phyloP scores from a whole-genome alignment of 441 rosid species.

The Manihot esculenta region DNA sequence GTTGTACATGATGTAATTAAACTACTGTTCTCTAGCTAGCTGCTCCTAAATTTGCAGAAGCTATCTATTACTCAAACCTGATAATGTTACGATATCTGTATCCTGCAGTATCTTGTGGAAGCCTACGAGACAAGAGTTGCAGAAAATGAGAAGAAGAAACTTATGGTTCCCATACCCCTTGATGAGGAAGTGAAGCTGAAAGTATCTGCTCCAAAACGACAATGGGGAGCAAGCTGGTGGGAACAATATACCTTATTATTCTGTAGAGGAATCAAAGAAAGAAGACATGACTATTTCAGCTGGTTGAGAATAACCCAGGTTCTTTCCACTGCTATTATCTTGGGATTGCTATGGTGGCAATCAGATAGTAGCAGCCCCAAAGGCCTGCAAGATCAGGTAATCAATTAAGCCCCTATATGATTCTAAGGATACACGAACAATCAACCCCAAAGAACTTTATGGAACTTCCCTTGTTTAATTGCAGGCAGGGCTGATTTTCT shows the following conservation, averaged over 20 bases:
- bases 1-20: conserved; percentile 66
- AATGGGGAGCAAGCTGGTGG: conserved; percentile 97
- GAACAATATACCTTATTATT: conserved; percentile 72
- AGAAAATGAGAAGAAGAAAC: conserved; percentile 75
- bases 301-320: conserved; percentile 97
- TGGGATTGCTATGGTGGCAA: conserved; percentile 97
- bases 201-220: conserved; percentile 53
- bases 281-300: conserved; percentile 91
- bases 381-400: conserved; percentile 90
- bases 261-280: conserved; percentile 86
- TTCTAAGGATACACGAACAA: background rate
- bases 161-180: conserved; percentile 63
- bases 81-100: background rate
- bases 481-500: conserved; percentile 95
- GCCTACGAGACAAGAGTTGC: conserved; percentile 79
- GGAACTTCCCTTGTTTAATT: conserved; percentile 13
- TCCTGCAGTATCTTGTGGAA: conserved; percentile 75
- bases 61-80: background rate
- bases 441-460: background rate
- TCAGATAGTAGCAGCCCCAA: conserved; percentile 55
- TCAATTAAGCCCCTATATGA: background rate
- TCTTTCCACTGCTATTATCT: conserved; percentile 75
- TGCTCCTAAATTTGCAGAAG: conserved; percentile 6
- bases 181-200: conserved; percentile 73
- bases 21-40: background rate